These are phyloP conservation scores for Calonectria hongkongensis DNA, from an alignment of 2,329 filamentous ascomycete genomes.

Conservation along the genomic window DNA sequence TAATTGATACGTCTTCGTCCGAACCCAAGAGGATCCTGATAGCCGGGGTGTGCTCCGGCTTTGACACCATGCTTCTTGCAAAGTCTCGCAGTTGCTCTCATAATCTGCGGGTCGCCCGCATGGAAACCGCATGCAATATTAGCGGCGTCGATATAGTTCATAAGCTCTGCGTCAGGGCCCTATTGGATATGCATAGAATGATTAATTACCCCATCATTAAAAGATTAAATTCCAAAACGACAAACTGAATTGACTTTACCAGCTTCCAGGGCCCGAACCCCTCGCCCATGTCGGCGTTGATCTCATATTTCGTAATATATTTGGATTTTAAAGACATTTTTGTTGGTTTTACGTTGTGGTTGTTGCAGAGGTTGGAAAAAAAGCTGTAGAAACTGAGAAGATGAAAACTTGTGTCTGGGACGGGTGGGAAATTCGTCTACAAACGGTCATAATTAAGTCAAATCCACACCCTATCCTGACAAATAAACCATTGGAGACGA, in stretches of 20 bases:
- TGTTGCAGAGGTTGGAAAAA: too few species aligned
- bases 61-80: conserved; percentile 75
- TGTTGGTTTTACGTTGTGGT: too few species aligned
- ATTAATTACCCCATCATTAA: background rate
- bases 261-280: conserved; percentile 36
- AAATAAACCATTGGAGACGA: too few species aligned
- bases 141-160: conserved; percentile 76
- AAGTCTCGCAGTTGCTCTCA: conserved; percentile 74
- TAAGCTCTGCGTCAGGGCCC: conserved; percentile 76
- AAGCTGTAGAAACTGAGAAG: too few species aligned
- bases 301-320: conserved; percentile 40
- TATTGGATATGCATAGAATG: background rate
- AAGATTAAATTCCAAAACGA: background rate
- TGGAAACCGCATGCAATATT: conserved; percentile 78
- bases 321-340: too few species aligned
- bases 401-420: too few species aligned
- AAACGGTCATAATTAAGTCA: too few species aligned
- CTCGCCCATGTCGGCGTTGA: conserved; percentile 39
- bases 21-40: conserved; percentile 80
- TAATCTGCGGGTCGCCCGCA: conserved; percentile 78
- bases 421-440: too few species aligned
- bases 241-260: too few species aligned
- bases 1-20: conserved; percentile 78
- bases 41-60: conserved; percentile 77
- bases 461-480: too few species aligned